phyloP scores from a whole-genome alignment of 495 filamentous ascomycete genomes.

The Penicillium cataractarum region DNA sequence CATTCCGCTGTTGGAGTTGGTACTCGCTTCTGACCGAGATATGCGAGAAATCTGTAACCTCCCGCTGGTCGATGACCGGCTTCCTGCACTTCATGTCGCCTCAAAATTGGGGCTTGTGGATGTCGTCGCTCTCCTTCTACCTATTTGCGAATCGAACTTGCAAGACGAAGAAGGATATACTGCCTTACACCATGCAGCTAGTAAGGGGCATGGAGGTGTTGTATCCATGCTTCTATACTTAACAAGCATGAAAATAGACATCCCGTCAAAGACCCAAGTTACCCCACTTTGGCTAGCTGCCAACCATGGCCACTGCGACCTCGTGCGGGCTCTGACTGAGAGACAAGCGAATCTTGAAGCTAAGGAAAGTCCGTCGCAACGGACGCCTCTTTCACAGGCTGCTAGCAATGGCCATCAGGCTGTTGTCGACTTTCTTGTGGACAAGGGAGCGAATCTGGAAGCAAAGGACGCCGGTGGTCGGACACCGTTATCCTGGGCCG shows the following conservation, averaged over 20 bases:
- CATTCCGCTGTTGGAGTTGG: slow-evolving; percentile 13
- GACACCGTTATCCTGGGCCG: neutral
- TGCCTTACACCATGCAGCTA: neutral
- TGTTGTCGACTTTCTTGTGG: neutral
- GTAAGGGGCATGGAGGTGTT: neutral
- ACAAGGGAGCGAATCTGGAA: neutral
- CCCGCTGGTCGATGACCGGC: slow-evolving; percentile 19
- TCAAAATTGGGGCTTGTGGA: slow-evolving; percentile 17
- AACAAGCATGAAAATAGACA: neutral
- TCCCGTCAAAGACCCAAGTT: neutral
- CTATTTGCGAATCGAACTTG: neutral
- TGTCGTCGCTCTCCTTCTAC: neutral
- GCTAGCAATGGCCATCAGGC: neutral
- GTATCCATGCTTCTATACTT: neutral
- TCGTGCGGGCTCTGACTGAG: neutral
- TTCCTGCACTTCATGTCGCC: slow-evolving; percentile 25
- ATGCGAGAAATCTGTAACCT: slow-evolving; percentile 17
- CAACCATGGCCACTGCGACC: neutral
- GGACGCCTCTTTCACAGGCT: neutral
- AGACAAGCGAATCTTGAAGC: neutral
- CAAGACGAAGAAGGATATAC: neutral
- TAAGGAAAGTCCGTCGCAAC: neutral
- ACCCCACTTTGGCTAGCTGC: neutral
- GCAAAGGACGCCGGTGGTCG: neutral
- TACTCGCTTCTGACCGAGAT: slow-evolving; percentile 11